Conservation (phyloP, 1,284 basidiomycete genomes). For the Cystobasidium slooffiae region DNA sequence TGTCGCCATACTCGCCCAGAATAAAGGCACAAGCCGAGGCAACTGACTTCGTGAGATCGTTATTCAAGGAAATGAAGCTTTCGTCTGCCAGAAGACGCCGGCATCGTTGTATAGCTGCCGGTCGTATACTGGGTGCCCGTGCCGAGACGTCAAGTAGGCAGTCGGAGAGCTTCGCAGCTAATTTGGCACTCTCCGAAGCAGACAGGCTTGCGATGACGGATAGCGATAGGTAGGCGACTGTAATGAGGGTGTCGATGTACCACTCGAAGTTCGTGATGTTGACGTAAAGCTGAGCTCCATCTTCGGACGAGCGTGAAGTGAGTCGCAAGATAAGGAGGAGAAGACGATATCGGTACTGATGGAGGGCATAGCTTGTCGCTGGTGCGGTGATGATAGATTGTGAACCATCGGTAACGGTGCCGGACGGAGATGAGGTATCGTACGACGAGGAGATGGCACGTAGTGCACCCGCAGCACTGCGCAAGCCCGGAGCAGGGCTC, state of each 20-base stretch:
- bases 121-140: conserved; percentile 74
- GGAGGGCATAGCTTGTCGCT: conserved; percentile 52
- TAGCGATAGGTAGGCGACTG: conserved; percentile 77
- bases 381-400: conserved; percentile 56
- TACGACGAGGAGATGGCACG: conserved; percentile 52
- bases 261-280: conserved; percentile 93
- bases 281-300: conserved; percentile 69
- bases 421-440: conserved; percentile 32
- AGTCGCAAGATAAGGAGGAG: conserved; percentile 59
- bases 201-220: conserved; percentile 40
- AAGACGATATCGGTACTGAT: conserved; percentile 56
- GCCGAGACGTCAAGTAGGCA: conserved; percentile 86
- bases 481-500: neutral
- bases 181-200: conserved; percentile 52
- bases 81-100: conserved; percentile 78
- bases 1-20: conserved; percentile 21
- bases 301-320: conserved; percentile 39
- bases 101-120: conserved; percentile 80
- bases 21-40: conserved; percentile 19
- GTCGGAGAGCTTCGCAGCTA: conserved; percentile 75
- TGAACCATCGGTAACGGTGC: neutral
- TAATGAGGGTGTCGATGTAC: conserved; percentile 91
- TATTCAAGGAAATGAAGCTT: conserved; percentile 60
- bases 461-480: conserved; percentile 39
- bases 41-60: neutral